Conservation (phyloP, 148 eudicot species). For the Amaranthus hypochondriacus region DNA sequence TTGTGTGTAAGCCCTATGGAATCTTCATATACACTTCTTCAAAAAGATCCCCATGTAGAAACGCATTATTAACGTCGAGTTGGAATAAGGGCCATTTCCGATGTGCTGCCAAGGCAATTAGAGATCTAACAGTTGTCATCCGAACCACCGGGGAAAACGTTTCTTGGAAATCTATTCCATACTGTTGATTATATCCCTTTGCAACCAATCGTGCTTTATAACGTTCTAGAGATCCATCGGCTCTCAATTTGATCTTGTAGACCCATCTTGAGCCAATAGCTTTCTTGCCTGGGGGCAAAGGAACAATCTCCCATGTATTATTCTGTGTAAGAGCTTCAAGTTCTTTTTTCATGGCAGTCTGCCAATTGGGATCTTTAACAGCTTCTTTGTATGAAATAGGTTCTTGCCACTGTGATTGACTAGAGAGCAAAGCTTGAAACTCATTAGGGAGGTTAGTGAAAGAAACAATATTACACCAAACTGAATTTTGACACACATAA, state of each 20-base stretch:
- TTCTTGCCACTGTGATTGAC: too few relatives aligned
- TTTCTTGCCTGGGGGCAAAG: background rate
- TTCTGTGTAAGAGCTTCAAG: background rate
- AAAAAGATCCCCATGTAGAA: background rate
- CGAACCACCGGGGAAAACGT: background rate
- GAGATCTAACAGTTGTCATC: background rate
- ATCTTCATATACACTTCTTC: background rate
- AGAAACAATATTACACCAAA: too few relatives aligned
- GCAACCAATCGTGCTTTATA: background rate
- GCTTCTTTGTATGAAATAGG: too few relatives aligned
- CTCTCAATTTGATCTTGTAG: background rate
- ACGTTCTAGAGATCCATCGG: background rate
- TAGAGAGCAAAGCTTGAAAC: too few relatives aligned
- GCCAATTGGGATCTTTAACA: too few relatives aligned
- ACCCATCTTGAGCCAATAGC: background rate
- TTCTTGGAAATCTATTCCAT: background rate
- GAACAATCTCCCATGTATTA: background rate
- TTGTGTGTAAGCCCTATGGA: background rate
- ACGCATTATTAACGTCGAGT: background rate
- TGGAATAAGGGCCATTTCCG: background rate
- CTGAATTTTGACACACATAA: too few relatives aligned
- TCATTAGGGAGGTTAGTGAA: too few relatives aligned
- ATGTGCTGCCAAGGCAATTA: background rate
- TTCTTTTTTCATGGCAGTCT: background rate
- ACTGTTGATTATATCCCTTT: background rate